Evolutionary conservation across 1,284 basidiomycete species (phyloP).

Genomic region (Tetrapyrgos nigripes): DNA sequence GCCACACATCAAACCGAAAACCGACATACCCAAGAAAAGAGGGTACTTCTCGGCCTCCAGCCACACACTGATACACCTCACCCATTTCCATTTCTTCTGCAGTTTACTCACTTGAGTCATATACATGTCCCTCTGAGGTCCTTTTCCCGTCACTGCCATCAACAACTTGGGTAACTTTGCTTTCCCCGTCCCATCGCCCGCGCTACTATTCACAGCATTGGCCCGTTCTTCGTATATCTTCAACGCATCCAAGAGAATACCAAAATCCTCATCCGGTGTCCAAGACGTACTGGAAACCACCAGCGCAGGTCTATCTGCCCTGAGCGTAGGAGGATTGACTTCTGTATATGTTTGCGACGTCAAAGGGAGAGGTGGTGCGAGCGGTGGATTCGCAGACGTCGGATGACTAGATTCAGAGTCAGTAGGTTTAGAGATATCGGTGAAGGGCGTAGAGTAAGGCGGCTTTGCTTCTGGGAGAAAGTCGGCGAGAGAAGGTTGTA

Average conservation of each 20-base stretch:
- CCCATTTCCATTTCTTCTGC: slow-evolving; percentile 79
- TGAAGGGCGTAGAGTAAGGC: slow-evolving; percentile 73
- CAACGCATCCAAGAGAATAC: slow-evolving; percentile 80
- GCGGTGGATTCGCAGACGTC: slow-evolving; percentile 22
- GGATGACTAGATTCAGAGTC: slow-evolving; percentile 9
- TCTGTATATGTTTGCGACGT: slow-evolving; percentile 39
- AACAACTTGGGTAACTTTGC: slow-evolving; percentile 74
- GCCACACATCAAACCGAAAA: slow-evolving; percentile 23
- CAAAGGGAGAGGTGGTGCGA: slow-evolving; percentile 11
- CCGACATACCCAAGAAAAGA: slow-evolving; percentile 71
- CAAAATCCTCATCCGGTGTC: slow-evolving; percentile 98
- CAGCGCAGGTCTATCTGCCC: slow-evolving; percentile 82
- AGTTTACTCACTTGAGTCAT: slow-evolving; percentile 65
- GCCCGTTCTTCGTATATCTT: slow-evolving; percentile 72
- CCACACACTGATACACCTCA: slow-evolving; percentile 88
- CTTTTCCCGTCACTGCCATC: slow-evolving; percentile 93
- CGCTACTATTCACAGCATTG: slow-evolving; percentile 33
- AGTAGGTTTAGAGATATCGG: slow-evolving; percentile 39
- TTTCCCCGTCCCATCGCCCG: slow-evolving; percentile 32
- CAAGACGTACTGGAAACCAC: slow-evolving; percentile 95
- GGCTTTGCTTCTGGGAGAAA: slow-evolving; percentile 49
- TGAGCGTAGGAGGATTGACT: slow-evolving; percentile 50
- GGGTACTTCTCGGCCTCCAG: slow-evolving; percentile 91
- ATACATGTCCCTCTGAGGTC: slow-evolving; percentile 78
- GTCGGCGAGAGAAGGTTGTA: slow-evolving; percentile 31